Base-by-base conservation (phyloP, 805 yeast genomes). In the Alloascoidea africana region DNA sequence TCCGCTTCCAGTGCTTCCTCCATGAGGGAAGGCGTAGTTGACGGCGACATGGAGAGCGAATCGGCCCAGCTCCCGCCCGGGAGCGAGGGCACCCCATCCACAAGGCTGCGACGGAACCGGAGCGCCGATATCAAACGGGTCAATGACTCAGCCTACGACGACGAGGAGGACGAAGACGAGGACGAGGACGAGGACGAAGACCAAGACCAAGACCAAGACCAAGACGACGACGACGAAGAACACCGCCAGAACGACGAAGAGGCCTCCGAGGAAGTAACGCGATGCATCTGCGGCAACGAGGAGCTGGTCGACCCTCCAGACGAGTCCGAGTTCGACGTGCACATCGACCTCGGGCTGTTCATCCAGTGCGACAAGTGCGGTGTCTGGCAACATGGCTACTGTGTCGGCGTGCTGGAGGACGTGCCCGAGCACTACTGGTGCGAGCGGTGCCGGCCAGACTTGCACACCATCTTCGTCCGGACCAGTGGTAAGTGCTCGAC, bases 381-480 rank as follows among this genome's bases (percentile, higher is more conserved):
- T 4, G 86, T 73, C 2, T 82, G 93, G 93, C 93, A 82, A 50
- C 93, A 82, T 50, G 91, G 91, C 1, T 78, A 63, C 53, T 82
- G 93, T 60, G 89, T 82, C 13, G 81, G 86, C 0, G 68, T 81
- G 33, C 65, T 65, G 38, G 76, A 68, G 38, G 73, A 68, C 34
- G 77, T 80, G 1, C 86, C 87, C 1, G 89, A 80, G 41, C 77
- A 78, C 56, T 82, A 82, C 51, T 81, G 87, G 87, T 82, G 93
- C 61, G 93, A 82, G 51, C 55, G 57, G 42, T 82, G 93, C 56
- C 70, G 71, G 44, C 87, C 89, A 1, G 80, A 76, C 17, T 53
- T 77, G 33, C 93, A 82, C 51, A 55, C 65, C 2, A 58, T 73
- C 14, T 48, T 51, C 5, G 59, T 61, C 32, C 56, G 51, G 16